These are phyloP conservation scores for Penicilliopsis zonata DNA, from an alignment of 495 filamentous ascomycete genomes.

Conservation along the genomic window DNA sequence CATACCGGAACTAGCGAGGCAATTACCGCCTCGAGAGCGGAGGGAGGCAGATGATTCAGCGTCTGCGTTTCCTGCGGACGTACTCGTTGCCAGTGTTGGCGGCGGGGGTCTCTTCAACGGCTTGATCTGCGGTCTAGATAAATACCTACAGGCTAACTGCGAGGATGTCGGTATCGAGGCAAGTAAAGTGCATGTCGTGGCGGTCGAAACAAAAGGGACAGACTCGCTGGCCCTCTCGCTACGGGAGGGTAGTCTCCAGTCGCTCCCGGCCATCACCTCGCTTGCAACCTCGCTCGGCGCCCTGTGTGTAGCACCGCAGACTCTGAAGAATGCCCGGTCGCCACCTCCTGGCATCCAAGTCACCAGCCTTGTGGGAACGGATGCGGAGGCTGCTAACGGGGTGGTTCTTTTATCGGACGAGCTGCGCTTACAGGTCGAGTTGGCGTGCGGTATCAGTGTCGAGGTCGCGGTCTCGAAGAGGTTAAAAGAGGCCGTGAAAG, in stretches of 20 bases:
- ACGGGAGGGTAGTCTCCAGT: slow-evolving; percentile 38
- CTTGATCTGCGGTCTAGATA: slow-evolving; percentile 53
- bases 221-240: slow-evolving; percentile 53
- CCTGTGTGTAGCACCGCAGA: slow-evolving; percentile 48
- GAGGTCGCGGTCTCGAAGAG: slow-evolving; percentile 32
- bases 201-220: slow-evolving; percentile 69
- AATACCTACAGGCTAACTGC: slow-evolving; percentile 14
- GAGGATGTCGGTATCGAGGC: neutral
- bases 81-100: slow-evolving; percentile 69
- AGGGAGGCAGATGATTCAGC: slow-evolving; percentile 4
- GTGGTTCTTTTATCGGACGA: slow-evolving; percentile 65
- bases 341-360: slow-evolving; percentile 34
- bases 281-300: slow-evolving; percentile 70
- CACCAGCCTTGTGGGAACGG: slow-evolving; percentile 53
- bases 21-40: slow-evolving; percentile 27
- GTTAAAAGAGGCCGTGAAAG: slow-evolving; percentile 43
- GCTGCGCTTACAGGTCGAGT: slow-evolving; percentile 62
- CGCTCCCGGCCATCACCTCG: slow-evolving; percentile 60
- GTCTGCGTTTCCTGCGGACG: slow-evolving; percentile 36
- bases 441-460: slow-evolving; percentile 69
- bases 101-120: slow-evolving; percentile 81
- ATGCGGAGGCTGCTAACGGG: slow-evolving; percentile 66
- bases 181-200: slow-evolving; percentile 44
- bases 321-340: slow-evolving; percentile 45
- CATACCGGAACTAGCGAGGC: slow-evolving; percentile 55